Evolutionary conservation across 2,329 filamentous ascomycete genomes (phyloP), one percentile per base, ranked within the genome.

Genomic region (Fragosphaeria purpurea): DNA sequence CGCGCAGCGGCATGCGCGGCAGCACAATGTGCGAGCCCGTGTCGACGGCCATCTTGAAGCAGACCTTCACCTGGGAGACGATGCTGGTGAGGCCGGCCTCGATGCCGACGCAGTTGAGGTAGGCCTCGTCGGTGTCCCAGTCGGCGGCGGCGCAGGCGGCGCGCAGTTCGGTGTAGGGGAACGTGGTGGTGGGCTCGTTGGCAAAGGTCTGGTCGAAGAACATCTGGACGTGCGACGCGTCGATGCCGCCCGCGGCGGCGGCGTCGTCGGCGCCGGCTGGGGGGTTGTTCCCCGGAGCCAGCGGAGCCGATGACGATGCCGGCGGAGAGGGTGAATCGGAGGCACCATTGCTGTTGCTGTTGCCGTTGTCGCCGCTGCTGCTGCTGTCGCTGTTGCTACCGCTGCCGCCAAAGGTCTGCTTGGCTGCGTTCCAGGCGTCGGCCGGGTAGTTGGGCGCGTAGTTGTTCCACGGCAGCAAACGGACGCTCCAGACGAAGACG

Each of bases 31-130:
- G 55, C 2, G 58, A 57, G 12, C 64, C 63, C 4, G 63, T 54
- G 6, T 65, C 63, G 10, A 65, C 44, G 44, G 64, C 64, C 62
- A 65, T 65, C 54, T 67, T 65, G 35, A 66, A 52, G 50, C 64
- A 67, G 31, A 62, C 59, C 55, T 64, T 66, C 42, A 67, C 51
- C 53, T 65, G 62, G 6, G 62, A 65, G 47, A 67, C 58, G 48
- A 67, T 62, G 37, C 55, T 58, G 6, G 63, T 65, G 44, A 67
- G 55, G 32, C 63, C 64, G 8, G 62, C 61, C 13, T 56, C 48
- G 47, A 67, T 66, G 38, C 56, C 60, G 12, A 52, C 59, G 53
- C 64, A 67, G 49, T 62, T 55, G 31, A 67, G 48, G 46, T 62
- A 67, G 5, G 61, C 59, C 39, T 60, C 57, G 39, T 65, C 57